These are phyloP conservation scores for Eutrema japonicum DNA, from an alignment of 345 rosid genomes.

Conservation along the genomic window DNA sequence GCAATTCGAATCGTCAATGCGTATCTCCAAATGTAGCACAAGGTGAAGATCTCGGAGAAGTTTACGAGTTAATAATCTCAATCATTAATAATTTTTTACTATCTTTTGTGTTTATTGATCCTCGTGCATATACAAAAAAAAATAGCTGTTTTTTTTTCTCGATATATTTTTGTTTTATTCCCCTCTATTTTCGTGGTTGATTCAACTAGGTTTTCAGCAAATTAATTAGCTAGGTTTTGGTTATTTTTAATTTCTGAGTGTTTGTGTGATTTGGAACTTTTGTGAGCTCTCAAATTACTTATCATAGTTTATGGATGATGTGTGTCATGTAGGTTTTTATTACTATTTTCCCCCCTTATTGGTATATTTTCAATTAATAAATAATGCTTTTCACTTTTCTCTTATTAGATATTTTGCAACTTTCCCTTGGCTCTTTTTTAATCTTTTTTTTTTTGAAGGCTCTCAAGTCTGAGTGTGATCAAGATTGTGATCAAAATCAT, in stretches of 20 bases:
- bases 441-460: background rate
- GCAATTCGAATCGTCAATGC: constrained; percentile 58
- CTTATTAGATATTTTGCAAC: constrained; percentile 10
- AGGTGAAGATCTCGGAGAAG: constrained; percentile 35
- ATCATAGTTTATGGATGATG: constrained; percentile 11
- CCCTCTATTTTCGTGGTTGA: constrained; percentile 32
- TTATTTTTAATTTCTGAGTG: constrained; percentile 21
- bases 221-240: constrained; percentile 31
- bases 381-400: background rate
- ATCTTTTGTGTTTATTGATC: constrained; percentile 26
- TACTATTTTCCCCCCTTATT: constrained; percentile 3
- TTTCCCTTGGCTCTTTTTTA: background rate
- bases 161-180: constrained; percentile 8
- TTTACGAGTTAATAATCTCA: constrained; percentile 16
- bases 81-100: constrained; percentile 25
- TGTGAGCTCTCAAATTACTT: constrained; percentile 25
- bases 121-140: constrained; percentile 37
- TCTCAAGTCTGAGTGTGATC: background rate
- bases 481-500: background rate
- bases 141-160: background rate
- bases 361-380: constrained; percentile 18
- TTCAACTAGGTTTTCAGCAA: constrained; percentile 32
- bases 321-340: constrained; percentile 20
- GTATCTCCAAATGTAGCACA: constrained; percentile 50
- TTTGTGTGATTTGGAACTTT: constrained; percentile 33